Percentiles rank a stretch among this genome's conserved stretches.
Evolutionary conservation across 2,329 filamentous ascomycete species (phyloP).

Genomic region (Pseudogymnoascus sp.): DNA sequence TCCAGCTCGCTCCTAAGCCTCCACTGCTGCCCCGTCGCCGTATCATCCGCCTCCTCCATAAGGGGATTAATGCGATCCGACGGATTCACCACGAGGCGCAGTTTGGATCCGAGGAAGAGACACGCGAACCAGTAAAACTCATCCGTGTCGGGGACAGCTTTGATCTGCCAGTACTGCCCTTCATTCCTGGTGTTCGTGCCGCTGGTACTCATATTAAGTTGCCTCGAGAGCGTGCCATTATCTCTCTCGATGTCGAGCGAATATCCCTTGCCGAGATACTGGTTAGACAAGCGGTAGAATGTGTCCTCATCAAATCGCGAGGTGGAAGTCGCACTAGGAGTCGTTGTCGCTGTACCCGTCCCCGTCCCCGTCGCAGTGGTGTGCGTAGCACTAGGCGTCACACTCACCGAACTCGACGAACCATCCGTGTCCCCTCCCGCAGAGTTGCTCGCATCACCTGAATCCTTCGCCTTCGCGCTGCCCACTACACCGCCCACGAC

Average conservation of each 20-base stretch:
- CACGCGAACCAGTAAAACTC: neutral
- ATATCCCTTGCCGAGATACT: neutral
- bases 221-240: neutral
- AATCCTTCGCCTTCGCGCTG: neutral
- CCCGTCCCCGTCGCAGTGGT: neutral
- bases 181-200: no score
- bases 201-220: neutral
- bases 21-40: neutral
- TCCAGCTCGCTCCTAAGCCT: neutral
- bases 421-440: neutral
- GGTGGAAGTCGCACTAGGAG: neutral
- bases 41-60: neutral
- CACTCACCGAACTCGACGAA: neutral
- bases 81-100: neutral
- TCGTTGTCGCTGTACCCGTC: neutral
- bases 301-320: neutral
- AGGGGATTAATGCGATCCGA: neutral
- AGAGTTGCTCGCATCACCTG: neutral
- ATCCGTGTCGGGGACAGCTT: neutral
- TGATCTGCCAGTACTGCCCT: neutral
- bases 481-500: slow-evolving; percentile 6
- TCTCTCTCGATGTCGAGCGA: neutral
- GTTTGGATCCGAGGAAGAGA: neutral
- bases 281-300: neutral
- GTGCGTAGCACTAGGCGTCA: neutral